Base-by-base conservation (phyloP, 441 rosid genomes). In the Populus hybrid region DNA sequence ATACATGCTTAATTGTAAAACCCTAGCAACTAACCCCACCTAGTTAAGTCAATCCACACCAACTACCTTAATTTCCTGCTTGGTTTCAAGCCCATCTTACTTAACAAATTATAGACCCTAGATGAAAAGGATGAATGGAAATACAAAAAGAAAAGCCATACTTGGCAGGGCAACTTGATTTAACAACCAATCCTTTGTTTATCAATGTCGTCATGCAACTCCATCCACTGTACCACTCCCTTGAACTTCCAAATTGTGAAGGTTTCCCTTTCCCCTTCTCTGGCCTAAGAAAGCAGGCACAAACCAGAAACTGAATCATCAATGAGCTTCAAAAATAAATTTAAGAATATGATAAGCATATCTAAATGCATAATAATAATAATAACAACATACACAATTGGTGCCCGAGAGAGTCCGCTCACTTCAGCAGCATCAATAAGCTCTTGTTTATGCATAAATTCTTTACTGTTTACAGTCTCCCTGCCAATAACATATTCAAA, bases 101-200 rank as follows among this genome's bases (percentile, higher is more conserved):
- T 16, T 50, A 50, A 16, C n/a, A 50, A 50, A 50, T 50, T 50
- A 50, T 16, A 53, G 61, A 53, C 61, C 61, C 7, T 53, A 53
- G 50, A 28, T 42, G 34, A 34, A 46, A 1, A 42, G 75, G 21
- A 50, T 7, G 24, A 63, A 68, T 2, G 16, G 64, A 79, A 75
- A 57, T 61, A 38, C 7, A 30, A 26, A 53, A 73, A 72, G 34
- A 21, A 80, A 68, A 69, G 46, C 80, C 81, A 67, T 87, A 95
- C 99, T 94, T 95, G 77, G 98, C 98, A n/a, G 99, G 98, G 83
- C 91, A 90, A 85, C 98, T 94, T 53, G 96, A 92, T 86, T 90
- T 95, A 80, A 88, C 94, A 69, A 92, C 97, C 76, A 93, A 84
- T 84, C 99, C 99, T 82, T 89, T 95, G 2, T 83, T 81, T 82